Evolutionary conservation across 1,284 basidiomycete species (phyloP), one percentile per base, ranked within the genome.

Genomic region (Ustilago nuda): DNA sequence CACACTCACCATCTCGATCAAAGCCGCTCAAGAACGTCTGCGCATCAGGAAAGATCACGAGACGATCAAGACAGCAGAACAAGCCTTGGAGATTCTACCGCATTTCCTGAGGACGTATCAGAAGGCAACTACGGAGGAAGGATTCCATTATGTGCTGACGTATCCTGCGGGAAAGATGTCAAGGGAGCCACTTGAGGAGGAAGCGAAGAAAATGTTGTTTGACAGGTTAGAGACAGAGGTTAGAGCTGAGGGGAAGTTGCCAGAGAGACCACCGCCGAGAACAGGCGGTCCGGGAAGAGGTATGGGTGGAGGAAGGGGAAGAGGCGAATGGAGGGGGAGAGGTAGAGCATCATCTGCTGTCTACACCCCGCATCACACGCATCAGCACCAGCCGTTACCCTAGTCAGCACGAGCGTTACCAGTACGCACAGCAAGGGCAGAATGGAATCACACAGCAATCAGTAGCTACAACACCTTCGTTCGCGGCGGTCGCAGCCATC

Each of bases 41-140:
- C 43, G 57, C 2, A 48, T 45, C 0, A 55, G 75, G 9, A n/a
- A 51, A n/a, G 75, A 59, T 3, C 75, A 77, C 56, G 71, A 77
- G 37, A 77, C 75, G 46, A 73, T 77, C 45, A 66, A 71, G 36
- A 56, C 36, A 1, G 53, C 71, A 3, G 54, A 77, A 51, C 36
- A 77, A 17, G 75, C 75, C 1, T 17, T 68, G 37, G 57, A 56
- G 7, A 70, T 77, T 17, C 41, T 77, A 30, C 64, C 61, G 36
- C 62, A 64, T 30, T 77, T 77, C 45, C 48, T 72, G 56, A 52
- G 66, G 12, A 56, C 54, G 15, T 76, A 76, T 35, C 66, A 72
- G 37, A 65, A 64, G 53, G 63, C 74, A 37, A 69, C 48, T 3
- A 35, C 51, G 6, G 58, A 72, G 19, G 74, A 76, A 61, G 74